Percentiles rank a stretch among this genome's conserved stretches.
Conservation (phyloP, 2,329 filamentous ascomycete genomes). For the Neospermospora avenae region DNA sequence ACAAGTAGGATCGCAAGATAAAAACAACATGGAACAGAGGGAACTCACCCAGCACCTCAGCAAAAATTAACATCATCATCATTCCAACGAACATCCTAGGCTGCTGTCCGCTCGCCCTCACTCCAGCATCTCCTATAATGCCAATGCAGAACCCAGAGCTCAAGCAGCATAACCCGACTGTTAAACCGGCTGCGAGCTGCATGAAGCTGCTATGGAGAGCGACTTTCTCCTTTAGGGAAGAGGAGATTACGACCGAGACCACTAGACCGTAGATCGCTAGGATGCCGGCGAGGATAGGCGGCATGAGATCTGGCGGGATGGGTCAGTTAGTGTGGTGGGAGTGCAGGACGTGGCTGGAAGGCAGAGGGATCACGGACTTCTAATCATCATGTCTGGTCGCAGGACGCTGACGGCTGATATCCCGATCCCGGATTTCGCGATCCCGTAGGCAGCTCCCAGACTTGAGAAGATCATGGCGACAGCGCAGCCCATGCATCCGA, state of each 20-base stretch:
- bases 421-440: conserved; percentile 98
- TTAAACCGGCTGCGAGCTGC: conserved; percentile 74
- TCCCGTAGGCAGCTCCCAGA: conserved; percentile 95
- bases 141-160: conserved; percentile 75
- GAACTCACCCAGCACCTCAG: conserved; percentile 67
- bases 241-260: conserved; percentile 75
- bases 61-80: conserved; percentile 80
- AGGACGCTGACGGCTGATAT: conserved; percentile 98
- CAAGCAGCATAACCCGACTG: conserved; percentile 75
- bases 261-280: conserved; percentile 98
- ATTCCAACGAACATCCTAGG: conserved; percentile 68
- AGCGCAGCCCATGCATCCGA: conserved; percentile 95
- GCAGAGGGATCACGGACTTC: no score
- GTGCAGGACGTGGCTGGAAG: no score
- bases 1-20: no score
- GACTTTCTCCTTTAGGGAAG: conserved; percentile 66
- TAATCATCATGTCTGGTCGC: conserved; percentile 95
- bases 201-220: conserved; percentile 77
- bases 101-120: conserved; percentile 72
- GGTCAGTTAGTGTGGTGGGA: conserved; percentile 73
- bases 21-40: background rate
- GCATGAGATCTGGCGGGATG: no score
- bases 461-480: conserved; percentile 95
- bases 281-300: conserved; percentile 99
- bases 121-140: conserved; percentile 83